Percentiles rank a stretch among this genome's conserved stretches.
These are phyloP conservation scores for Komagataea norvegica DNA, from an alignment of 1,139 yeast species.

Conservation along the genomic window DNA sequence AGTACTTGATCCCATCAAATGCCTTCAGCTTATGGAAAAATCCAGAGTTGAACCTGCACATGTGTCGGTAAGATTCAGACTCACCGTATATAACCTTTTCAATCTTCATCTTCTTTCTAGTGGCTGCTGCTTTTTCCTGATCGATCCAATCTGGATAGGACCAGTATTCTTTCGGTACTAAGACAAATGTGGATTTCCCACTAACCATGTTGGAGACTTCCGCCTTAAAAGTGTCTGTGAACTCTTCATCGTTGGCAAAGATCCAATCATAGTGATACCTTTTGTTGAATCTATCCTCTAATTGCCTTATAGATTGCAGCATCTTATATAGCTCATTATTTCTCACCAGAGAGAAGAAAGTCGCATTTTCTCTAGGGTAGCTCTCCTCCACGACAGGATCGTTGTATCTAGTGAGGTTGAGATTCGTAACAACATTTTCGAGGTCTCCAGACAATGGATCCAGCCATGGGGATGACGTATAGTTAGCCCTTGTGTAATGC, in stretches of 20 bases:
- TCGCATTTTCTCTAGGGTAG: conserved; percentile 39
- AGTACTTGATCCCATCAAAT: conserved; percentile 55
- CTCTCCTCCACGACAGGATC: background rate
- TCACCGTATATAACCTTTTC: conserved; percentile 47
- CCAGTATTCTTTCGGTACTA: conserved; percentile 66
- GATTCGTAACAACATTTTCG: background rate
- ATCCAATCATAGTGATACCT: conserved; percentile 59
- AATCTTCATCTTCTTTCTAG: conserved; percentile 42
- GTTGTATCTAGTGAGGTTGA: conserved; percentile 9
- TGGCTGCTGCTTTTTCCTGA: conserved; percentile 46
- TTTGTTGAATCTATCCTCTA: conserved; percentile 53
- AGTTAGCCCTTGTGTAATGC: conserved; percentile 20
- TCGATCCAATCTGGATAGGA: conserved; percentile 67
- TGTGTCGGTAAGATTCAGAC: conserved; percentile 53
- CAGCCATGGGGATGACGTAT: conserved; percentile 16
- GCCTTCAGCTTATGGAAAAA: conserved; percentile 52
- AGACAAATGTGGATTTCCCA: conserved; percentile 61
- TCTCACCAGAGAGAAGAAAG: conserved; percentile 52
- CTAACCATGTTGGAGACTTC: conserved; percentile 44
- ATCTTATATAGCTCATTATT: conserved; percentile 46
- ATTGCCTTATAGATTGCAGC: conserved; percentile 45
- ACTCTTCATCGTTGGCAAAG: conserved; percentile 52
- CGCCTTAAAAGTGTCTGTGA: conserved; percentile 43
- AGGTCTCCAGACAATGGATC: conserved; percentile 13
- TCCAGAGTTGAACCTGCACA: conserved; percentile 58